These are phyloP conservation scores for Coemansia sp. DNA, from an alignment of 192 early-diverging fungal species.

Conservation along the genomic window DNA sequence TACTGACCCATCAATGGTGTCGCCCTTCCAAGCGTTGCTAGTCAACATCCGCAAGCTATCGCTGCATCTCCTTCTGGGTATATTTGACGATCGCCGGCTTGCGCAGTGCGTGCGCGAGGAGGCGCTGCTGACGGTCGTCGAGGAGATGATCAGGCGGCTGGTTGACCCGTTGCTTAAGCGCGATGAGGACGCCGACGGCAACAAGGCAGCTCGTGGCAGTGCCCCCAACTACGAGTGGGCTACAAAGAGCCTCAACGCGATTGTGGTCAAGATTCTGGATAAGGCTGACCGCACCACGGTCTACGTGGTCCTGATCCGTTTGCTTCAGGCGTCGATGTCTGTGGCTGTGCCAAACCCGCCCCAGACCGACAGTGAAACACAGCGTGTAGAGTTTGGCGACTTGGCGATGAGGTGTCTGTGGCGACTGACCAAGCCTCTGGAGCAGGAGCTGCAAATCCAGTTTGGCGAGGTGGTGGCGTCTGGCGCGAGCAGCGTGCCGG, in stretches of 20 bases:
- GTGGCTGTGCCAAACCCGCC: conserved; percentile 58
- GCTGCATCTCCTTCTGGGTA: conserved; percentile 61
- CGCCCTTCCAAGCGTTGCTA: conserved; percentile 37
- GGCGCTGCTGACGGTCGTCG: conserved; percentile 66
- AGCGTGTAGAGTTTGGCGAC: conserved; percentile 77
- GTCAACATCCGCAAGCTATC: conserved; percentile 72
- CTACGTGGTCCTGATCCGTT: conserved; percentile 71
- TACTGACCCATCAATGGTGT: conserved; percentile 25
- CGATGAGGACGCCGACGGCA: conserved; percentile 1
- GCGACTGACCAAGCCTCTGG: conserved; percentile 88
- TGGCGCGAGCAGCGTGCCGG: conserved; percentile 1
- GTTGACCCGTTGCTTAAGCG: conserved; percentile 76
- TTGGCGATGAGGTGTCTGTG: conserved; percentile 96
- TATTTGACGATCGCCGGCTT: conserved; percentile 72
- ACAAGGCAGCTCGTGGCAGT: neutral
- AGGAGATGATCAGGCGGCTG: conserved; percentile 77
- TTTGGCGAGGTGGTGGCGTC: conserved; percentile 62
- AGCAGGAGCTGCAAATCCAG: conserved; percentile 64
- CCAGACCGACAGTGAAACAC: conserved; percentile 50
- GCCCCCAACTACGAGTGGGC: conserved; percentile 6
- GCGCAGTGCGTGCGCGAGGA: conserved; percentile 65
- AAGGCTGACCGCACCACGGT: conserved; percentile 80
- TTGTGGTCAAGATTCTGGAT: conserved; percentile 90
- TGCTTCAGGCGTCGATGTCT: conserved; percentile 61
- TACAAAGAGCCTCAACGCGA: conserved; percentile 64